Evolutionary conservation across 106 monocot species (phyloP).

Genomic region (Chionographis japonica): DNA sequence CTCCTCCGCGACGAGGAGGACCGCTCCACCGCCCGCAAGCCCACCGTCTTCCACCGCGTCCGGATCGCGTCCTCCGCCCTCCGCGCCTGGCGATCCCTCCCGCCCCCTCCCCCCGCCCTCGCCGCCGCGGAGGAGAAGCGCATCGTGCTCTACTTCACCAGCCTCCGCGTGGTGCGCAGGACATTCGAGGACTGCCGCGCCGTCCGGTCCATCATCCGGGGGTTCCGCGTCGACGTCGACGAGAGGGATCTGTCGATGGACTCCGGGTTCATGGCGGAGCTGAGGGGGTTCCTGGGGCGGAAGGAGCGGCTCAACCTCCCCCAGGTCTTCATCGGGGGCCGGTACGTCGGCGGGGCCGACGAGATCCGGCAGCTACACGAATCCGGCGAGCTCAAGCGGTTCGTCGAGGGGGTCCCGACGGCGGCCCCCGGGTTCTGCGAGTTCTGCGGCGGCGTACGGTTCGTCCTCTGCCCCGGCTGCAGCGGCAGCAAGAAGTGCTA

Average conservation of each 20-base stretch:
- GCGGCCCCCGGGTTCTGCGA: constrained; percentile 33
- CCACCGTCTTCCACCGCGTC: constrained; percentile 29
- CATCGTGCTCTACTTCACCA: constrained; percentile 63
- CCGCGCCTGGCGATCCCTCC: constrained; percentile 12
- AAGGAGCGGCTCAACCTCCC: constrained; percentile 34
- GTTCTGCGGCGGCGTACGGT: constrained; percentile 50
- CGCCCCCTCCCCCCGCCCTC: background rate
- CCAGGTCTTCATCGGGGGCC: constrained; percentile 56
- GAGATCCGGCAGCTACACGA: constrained; percentile 72
- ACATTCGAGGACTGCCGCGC: constrained; percentile 61
- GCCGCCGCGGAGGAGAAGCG: constrained; percentile 18
- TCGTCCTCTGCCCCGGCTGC: constrained; percentile 58
- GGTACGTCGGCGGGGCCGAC: constrained; percentile 73
- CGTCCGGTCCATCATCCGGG: constrained; percentile 49
- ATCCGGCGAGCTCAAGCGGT: constrained; percentile 51
- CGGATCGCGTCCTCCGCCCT: constrained; percentile 21
- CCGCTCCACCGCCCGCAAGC: constrained; percentile 7
- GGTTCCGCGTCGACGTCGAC: constrained; percentile 48
- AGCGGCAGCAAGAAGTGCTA: constrained; percentile 65
- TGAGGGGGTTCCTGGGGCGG: constrained; percentile 25
- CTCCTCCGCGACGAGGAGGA: background rate
- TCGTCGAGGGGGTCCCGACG: constrained; percentile 36
- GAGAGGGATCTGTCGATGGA: constrained; percentile 68
- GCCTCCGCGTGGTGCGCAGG: constrained; percentile 55
- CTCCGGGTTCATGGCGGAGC: constrained; percentile 45